Base-by-base conservation (phyloP, 441 rosid species). In the Breynia disticha region DNA sequence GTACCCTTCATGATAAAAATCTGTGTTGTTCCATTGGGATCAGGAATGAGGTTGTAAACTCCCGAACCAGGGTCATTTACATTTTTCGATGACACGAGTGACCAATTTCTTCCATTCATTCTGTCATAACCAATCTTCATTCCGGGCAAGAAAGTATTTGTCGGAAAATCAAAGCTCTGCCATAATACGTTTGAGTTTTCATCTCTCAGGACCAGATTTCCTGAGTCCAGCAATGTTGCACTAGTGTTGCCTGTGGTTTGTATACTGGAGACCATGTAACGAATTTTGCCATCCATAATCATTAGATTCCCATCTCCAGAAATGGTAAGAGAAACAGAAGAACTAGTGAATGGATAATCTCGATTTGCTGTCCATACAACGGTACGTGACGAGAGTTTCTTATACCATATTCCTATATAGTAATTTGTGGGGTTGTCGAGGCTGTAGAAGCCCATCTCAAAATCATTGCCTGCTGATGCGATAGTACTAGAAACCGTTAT, bases 131-230 rank as follows among this genome's bases (percentile, higher is more conserved):
- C 61, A 10, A 72, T 3, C 48, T 52, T 72, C 46, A 57, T 60
- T 6, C 69, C 69, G 14, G 67, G 76, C 16, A 72, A 62, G 70
- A 64, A 64, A 21, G 76, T 67, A 45, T 68, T 7, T 1, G 65
- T 15, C 64, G 65, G 43, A 2, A 8, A 39, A 13, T 39, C 43
- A 14, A 39, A 39, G 15, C 43, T 39, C 11, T 39, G 43, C 73
- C 76, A 72, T 11, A 71, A 16, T 7, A 16, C 3, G 8, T 32
- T 35, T 15, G 67, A 55, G 14, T 57, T 39, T 19, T 47, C 61
- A 19, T 57, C 61, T 45, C 48, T 61, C 59, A 72, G 11, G 46
- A 55, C 65, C 19, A 72, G 38, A 55, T 72, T 72, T 18, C 76
- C 76, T 10, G 38, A 11, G 20, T 64, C 73, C 20, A 9, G 43